Percentiles rank a stretch among this genome's conserved stretches.
These are phyloP conservation scores for Moesziomyces aphidis DNA, from an alignment of 1,284 basidiomycete genomes.

Conservation along the genomic window DNA sequence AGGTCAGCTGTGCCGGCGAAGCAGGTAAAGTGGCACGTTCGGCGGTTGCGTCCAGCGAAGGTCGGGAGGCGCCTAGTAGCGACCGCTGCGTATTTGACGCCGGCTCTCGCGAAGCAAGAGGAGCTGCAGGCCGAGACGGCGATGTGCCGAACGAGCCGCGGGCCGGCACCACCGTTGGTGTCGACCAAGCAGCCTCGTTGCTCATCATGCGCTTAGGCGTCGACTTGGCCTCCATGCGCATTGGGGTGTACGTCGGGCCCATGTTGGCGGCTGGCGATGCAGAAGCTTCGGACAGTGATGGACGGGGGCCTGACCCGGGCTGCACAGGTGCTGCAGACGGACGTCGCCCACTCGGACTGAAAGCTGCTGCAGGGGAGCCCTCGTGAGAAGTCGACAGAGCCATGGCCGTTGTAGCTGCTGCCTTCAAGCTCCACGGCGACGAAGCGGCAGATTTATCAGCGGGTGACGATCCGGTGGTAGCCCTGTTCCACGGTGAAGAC, in stretches of 20 bases:
- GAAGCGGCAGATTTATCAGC: constrained; percentile 17
- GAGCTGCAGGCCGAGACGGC: constrained; percentile 11
- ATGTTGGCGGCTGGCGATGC: constrained; percentile 21
- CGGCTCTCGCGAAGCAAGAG: constrained; percentile 5
- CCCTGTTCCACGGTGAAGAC: constrained; percentile 41
- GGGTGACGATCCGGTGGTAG: constrained; percentile 18
- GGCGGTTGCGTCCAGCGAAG: constrained; percentile 5
- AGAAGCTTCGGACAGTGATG: constrained; percentile 16
- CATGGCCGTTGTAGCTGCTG: constrained; percentile 36
- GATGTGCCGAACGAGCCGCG: constrained; percentile 19
- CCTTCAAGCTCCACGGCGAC: constrained; percentile 40
- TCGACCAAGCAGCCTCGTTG: constrained; percentile 40
- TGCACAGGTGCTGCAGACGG: constrained; percentile 40
- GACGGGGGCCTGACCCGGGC: constrained; percentile 7
- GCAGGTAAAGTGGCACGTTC: constrained; percentile 8
- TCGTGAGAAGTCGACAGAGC: constrained; percentile 30
- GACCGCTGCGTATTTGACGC: constrained; percentile 27
- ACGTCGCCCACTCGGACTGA: constrained; percentile 16
- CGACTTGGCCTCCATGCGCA: constrained; percentile 29
- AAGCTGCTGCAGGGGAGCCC: constrained; percentile 20
- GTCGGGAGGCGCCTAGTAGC: constrained; percentile 6
- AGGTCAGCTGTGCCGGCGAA: constrained; percentile 41
- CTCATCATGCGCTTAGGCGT: constrained; percentile 35
- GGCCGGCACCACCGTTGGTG: constrained; percentile 16
- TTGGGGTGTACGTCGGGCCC: constrained; percentile 53